Conservation (phyloP, 1,284 basidiomycete genomes). For the Ceratobasidium theobromae region DNA sequence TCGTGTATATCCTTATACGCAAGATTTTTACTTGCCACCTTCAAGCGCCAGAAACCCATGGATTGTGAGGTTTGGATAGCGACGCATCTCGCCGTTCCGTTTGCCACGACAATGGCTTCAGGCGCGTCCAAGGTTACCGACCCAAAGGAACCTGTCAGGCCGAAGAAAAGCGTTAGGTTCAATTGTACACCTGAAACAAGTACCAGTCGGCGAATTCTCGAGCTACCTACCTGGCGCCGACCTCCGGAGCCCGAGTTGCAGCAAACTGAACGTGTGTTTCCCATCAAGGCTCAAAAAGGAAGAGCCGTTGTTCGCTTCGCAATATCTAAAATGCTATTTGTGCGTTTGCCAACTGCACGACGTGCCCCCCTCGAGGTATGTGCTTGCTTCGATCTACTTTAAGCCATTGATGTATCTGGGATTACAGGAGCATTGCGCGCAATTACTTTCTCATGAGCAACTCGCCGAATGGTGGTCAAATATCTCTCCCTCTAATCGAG, state of each 20-base stretch:
- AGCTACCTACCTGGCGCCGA: constrained; percentile 12
- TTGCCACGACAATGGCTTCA: constrained; percentile 4
- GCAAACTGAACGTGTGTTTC: neutral
- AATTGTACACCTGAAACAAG: too few relatives aligned
- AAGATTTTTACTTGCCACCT: constrained; percentile 16
- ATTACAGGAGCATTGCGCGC: neutral
- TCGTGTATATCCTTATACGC: neutral
- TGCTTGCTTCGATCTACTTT: neutral
- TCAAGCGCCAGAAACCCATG: constrained; percentile 11
- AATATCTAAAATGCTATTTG: constrained; percentile 13
- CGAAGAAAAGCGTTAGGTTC: constrained; percentile 18
- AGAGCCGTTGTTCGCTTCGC: constrained; percentile 1
- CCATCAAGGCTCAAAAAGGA: neutral
- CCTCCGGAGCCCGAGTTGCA: neutral
- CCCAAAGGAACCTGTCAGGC: neutral
- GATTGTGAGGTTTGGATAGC: too few relatives aligned
- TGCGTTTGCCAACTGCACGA: constrained; percentile 8
- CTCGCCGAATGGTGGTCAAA: constrained; percentile 11
- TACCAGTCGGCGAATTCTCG: neutral
- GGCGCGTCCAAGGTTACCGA: too few relatives aligned
- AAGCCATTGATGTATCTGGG: neutral
- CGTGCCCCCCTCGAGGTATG: constrained; percentile 11
- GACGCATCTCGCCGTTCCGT: neutral
- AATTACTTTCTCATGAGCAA: constrained; percentile 5
- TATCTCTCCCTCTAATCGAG: neutral